Conservation (phyloP, 371 early-diverging fungal genomes). For the Saksenaea oblongispora region DNA sequence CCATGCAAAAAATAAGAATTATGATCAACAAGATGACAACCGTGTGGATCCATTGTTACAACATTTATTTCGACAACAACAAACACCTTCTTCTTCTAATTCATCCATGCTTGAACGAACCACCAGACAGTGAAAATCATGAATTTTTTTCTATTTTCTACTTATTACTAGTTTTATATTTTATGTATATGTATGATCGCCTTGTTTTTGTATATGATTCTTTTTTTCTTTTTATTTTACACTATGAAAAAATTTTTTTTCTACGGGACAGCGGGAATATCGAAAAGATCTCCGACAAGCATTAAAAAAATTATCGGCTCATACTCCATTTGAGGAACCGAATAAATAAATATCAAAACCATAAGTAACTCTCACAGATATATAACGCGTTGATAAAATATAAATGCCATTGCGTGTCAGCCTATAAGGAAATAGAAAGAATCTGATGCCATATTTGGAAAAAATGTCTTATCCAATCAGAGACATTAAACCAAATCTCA, state of each 20-base stretch:
- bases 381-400: too few species aligned
- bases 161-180: background rate
- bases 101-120: too few species aligned
- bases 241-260: background rate
- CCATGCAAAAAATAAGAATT: slow-evolving; percentile 11
- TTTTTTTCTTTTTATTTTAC: background rate
- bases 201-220: background rate
- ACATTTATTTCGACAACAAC: background rate
- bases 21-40: background rate
- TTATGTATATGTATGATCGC: background rate
- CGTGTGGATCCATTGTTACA: background rate
- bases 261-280: background rate
- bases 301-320: background rate
- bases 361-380: too few species aligned
- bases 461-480: too few species aligned
- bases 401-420: too few species aligned
- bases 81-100: background rate
- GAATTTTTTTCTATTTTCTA: background rate
- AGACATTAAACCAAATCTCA: too few species aligned
- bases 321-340: background rate
- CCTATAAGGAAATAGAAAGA: too few species aligned
- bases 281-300: background rate
- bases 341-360: too few species aligned
- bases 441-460: too few species aligned
- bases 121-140: too few species aligned